Evolutionary conservation across 345 rosid genomes (phyloP).

Genomic region (Populus tremula): DNA sequence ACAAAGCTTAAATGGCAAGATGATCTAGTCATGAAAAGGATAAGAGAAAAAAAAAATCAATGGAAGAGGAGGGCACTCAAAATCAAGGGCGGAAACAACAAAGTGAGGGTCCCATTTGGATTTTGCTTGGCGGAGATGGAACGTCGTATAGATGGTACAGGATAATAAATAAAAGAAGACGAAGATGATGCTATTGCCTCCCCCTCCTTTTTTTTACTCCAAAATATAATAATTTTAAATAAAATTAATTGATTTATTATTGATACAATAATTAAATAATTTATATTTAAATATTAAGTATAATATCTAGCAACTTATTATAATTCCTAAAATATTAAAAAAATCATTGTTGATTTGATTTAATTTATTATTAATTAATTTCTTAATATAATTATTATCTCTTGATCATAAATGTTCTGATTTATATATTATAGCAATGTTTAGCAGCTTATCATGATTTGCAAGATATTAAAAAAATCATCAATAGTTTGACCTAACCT

Average conservation of each 20-base stretch:
- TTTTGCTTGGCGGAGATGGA: conserved; percentile 12
- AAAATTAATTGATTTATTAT: too few relatives aligned
- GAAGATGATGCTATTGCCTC: too few relatives aligned
- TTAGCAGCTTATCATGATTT: too few relatives aligned
- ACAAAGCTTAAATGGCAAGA: too few relatives aligned
- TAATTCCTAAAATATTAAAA: accelerated
- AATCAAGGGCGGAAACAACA: not conserved
- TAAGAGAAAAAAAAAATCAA: not conserved
- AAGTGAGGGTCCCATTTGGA: not conserved
- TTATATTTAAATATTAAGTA: too few relatives aligned
- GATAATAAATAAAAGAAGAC: not conserved
- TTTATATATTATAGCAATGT: too few relatives aligned
- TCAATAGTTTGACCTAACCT: too few relatives aligned
- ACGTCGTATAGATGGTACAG: conserved; percentile 1
- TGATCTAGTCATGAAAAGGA: not conserved
- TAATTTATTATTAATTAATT: accelerated
- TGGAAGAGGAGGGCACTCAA: not conserved
- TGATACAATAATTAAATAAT: too few relatives aligned
- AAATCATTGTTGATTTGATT: accelerated
- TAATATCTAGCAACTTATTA: accelerated
- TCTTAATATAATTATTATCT: too few relatives aligned
- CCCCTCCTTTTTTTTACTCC: too few relatives aligned
- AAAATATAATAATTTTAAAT: too few relatives aligned
- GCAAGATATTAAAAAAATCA: accelerated
- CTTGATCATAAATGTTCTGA: accelerated